phyloP scores from a whole-genome alignment of 129 eudicot genomes.

The Escallonia herrerae region DNA sequence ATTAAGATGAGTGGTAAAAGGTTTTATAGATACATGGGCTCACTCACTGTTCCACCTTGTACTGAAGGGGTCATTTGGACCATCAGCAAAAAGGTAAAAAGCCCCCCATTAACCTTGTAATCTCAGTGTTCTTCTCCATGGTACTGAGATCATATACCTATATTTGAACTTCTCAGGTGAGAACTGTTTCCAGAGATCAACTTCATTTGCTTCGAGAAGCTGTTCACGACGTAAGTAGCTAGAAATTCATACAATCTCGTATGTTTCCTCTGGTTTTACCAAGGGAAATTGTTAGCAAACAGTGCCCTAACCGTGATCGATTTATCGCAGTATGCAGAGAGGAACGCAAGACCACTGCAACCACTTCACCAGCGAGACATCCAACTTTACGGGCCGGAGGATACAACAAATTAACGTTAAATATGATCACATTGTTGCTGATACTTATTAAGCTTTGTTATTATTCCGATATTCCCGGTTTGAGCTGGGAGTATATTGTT shows the following conservation, averaged over 20 bases:
- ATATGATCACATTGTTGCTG: no score
- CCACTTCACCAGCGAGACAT: slow-evolving; percentile 9
- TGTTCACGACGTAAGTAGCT: slow-evolving; percentile 19
- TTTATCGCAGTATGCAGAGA: slow-evolving; percentile 14
- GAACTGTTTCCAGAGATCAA: slow-evolving; percentile 13
- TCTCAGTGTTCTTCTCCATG: neutral
- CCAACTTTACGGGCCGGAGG: slow-evolving; percentile 3
- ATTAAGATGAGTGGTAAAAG: slow-evolving; percentile 28
- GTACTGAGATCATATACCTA: neutral
- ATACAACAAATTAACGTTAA: neutral
- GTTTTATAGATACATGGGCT: slow-evolving; percentile 49
- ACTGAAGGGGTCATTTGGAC: slow-evolving; percentile 54
- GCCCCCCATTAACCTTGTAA: no score
- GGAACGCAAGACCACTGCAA: slow-evolving; percentile 26
- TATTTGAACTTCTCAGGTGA: neutral
- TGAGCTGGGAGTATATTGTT: no score
- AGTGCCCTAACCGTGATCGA: neutral
- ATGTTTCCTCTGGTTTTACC: neutral
- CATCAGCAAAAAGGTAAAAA: slow-evolving; percentile 27
- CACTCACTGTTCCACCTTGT: slow-evolving; percentile 52
- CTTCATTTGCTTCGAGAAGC: slow-evolving; percentile 10
- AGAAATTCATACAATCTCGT: neutral
- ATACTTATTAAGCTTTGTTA: no score
- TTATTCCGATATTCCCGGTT: no score
- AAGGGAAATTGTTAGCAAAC: neutral